Conservation (phyloP, 257 asterid genomes). For the Gardenia jasminoides region DNA sequence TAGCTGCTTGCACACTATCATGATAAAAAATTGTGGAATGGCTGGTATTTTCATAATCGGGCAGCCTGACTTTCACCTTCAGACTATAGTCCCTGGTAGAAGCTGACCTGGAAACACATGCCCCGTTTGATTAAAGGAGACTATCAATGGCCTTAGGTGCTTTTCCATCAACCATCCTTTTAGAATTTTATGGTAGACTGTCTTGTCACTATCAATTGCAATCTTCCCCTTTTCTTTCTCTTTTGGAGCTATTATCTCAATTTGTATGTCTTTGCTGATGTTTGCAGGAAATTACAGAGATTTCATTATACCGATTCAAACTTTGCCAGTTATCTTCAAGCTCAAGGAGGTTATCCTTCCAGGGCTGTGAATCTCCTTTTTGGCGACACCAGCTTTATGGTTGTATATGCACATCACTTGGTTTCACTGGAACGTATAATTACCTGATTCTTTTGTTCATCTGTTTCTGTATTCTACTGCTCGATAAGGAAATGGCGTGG, state of each 20-base stretch:
- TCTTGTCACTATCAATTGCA: background rate
- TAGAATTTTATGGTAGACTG: background rate
- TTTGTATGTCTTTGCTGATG: slow-evolving; percentile 7
- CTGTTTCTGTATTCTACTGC: slow-evolving; percentile 27
- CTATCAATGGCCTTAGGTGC: slow-evolving; percentile 91
- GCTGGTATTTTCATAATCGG: slow-evolving; percentile 62
- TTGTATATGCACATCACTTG: too few species aligned
- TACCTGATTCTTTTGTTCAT: background rate
- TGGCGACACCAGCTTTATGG: too few species aligned
- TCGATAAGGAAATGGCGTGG: slow-evolving; percentile 79
- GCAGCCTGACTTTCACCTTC: slow-evolving; percentile 86
- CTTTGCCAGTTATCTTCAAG: slow-evolving; percentile 59
- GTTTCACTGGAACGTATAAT: background rate
- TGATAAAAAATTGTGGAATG: background rate
- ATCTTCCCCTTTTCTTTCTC: background rate
- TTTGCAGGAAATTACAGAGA: slow-evolving; percentile 73
- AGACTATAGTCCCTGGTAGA: slow-evolving; percentile 69
- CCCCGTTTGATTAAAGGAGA: slow-evolving; percentile 77
- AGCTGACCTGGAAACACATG: slow-evolving; percentile 72
- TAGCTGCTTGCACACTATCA: background rate
- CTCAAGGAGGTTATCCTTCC: slow-evolving; percentile 69
- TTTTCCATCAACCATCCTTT: background rate
- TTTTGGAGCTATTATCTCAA: slow-evolving; percentile 1
- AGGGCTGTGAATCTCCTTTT: slow-evolving; percentile 3
- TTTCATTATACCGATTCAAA: slow-evolving; percentile 57